Evolutionary conservation across 2,329 filamentous ascomycete species (phyloP).

Genomic region (Magnaporthiopsis incrustans): DNA sequence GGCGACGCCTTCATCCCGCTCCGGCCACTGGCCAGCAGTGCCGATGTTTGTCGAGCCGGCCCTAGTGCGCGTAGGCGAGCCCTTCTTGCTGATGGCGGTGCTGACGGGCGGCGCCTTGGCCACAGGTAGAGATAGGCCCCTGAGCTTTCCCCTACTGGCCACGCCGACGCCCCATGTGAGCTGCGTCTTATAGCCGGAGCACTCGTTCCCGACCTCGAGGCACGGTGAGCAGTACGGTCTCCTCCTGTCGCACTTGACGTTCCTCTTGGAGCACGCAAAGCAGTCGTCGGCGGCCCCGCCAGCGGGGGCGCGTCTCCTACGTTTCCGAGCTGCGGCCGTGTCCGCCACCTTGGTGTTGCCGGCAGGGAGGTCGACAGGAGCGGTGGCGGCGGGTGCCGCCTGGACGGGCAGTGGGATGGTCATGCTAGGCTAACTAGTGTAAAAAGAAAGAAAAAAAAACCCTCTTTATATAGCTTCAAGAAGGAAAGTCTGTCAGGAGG

Average conservation of each 20-base stretch:
- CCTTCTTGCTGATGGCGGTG: conserved; percentile 40
- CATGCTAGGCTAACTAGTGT: conserved; percentile 27
- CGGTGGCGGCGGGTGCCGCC: conserved; percentile 33
- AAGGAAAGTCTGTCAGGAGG: neutral
- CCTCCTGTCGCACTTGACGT: conserved; percentile 79
- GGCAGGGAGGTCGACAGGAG: no score
- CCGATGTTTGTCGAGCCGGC: conserved; percentile 30
- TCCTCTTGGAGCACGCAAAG: conserved; percentile 82
- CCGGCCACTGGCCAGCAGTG: neutral
- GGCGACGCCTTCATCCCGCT: neutral
- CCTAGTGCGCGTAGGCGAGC: conserved; percentile 32
- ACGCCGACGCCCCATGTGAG: conserved; percentile 96
- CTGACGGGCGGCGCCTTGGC: conserved; percentile 50
- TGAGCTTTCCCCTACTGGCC: conserved; percentile 87
- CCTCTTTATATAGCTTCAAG: neutral
- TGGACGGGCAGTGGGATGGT: conserved; percentile 39
- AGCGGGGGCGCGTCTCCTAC: conserved; percentile 79
- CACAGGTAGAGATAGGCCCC: conserved; percentile 71
- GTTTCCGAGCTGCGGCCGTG: conserved; percentile 44
- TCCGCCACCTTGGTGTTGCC: conserved; percentile 13
- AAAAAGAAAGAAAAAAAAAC: no score
- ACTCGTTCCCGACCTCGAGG: conserved; percentile 83
- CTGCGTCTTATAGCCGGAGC: conserved; percentile 92
- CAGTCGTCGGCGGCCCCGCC: conserved; percentile 91
- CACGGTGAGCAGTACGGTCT: conserved; percentile 94